Percentiles rank a stretch among this genome's conserved stretches.
These are phyloP conservation scores for Narthecium ossifragum DNA, from an alignment of 106 monocot species.

Conservation along the genomic window DNA sequence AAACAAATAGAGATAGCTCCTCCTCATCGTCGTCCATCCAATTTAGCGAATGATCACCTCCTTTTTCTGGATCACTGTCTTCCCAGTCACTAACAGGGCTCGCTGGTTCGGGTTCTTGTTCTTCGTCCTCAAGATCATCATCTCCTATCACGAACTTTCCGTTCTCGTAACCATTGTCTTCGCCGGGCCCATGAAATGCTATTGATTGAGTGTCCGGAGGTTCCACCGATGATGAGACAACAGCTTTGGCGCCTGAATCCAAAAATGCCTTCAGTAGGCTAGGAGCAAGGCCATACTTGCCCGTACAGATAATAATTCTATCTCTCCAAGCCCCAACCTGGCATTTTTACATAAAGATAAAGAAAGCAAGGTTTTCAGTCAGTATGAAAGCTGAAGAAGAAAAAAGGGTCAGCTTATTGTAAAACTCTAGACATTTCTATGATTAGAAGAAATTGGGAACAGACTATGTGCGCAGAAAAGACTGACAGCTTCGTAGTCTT, in stretches of 20 bases:
- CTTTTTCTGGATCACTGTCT: conserved; percentile 64
- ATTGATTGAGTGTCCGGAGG: conserved; percentile 42
- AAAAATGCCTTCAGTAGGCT: conserved; percentile 77
- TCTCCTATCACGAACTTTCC: conserved; percentile 84
- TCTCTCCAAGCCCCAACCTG: conserved; percentile 97
- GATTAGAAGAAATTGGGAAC: too few relatives aligned
- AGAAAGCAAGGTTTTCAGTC: too few relatives aligned
- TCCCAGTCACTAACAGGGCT: conserved; percentile 85
- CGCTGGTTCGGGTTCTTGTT: conserved; percentile 26
- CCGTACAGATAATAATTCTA: conserved; percentile 80
- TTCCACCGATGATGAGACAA: conserved; percentile 60
- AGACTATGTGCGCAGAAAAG: too few relatives aligned
- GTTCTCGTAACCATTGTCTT: conserved; percentile 30
- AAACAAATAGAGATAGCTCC: conserved; percentile 66
- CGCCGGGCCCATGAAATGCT: conserved; percentile 22
- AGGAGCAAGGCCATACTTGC: conserved; percentile 57
- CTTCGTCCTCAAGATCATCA: conserved; percentile 58
- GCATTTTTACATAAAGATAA: neutral
- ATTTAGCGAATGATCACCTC: conserved; percentile 9
- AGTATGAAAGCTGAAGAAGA: too few relatives aligned
- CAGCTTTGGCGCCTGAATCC: conserved; percentile 93
- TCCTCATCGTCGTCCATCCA: conserved; percentile 64
- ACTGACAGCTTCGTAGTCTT: too few relatives aligned
- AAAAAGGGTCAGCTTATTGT: too few relatives aligned
- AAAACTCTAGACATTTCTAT: too few relatives aligned